Evolutionary conservation across 2,329 filamentous ascomycete genomes (phyloP).

Genomic region (Leptographium wingfieldii): DNA sequence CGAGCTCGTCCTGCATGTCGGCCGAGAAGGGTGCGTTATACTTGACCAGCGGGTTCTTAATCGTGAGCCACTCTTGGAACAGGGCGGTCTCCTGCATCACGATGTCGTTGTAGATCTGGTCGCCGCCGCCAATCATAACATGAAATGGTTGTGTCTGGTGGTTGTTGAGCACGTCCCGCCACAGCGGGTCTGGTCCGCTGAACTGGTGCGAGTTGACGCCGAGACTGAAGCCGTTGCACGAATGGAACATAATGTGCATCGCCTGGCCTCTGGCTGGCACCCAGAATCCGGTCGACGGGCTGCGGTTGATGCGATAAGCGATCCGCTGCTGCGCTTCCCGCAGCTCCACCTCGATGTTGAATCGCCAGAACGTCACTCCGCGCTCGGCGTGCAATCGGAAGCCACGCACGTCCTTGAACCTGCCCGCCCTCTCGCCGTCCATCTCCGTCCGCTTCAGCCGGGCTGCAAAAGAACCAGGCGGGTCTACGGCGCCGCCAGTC

Average conservation of each 20-base stretch:
- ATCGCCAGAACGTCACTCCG: slow-evolving; percentile 92
- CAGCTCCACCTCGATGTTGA: slow-evolving; percentile 88
- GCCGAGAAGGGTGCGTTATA: slow-evolving; percentile 63
- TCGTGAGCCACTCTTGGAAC: slow-evolving; percentile 75
- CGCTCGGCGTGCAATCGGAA: slow-evolving; percentile 73
- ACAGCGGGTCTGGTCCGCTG: slow-evolving; percentile 88
- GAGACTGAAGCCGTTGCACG: slow-evolving; percentile 88
- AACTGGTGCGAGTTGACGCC: slow-evolving; percentile 67
- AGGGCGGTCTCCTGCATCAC: slow-evolving; percentile 61
- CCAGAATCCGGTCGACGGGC: slow-evolving; percentile 86
- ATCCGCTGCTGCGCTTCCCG: slow-evolving; percentile 66
- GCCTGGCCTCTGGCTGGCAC: slow-evolving; percentile 70
- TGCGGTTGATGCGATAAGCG: slow-evolving; percentile 89
- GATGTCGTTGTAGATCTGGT: slow-evolving; percentile 92
- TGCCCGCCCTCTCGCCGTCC: slow-evolving; percentile 71
- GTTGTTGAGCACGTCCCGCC: slow-evolving; percentile 87
- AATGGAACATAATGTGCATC: slow-evolving; percentile 99
- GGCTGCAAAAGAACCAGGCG: slow-evolving; percentile 39
- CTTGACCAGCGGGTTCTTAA: slow-evolving; percentile 69
- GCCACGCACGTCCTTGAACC: slow-evolving; percentile 73
- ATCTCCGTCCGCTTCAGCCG: slow-evolving; percentile 38
- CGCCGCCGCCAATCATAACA: slow-evolving; percentile 94
- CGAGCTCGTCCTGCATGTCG: slow-evolving; percentile 79
- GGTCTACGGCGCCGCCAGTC: slow-evolving; percentile 25
- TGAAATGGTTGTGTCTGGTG: slow-evolving; percentile 91